A percentile compares a stretch with the other conserved stretches of the same genome.
Evolutionary conservation across 768 basidiomycete genomes (phyloP).

Genomic region (Wakefieldia striispora): DNA sequence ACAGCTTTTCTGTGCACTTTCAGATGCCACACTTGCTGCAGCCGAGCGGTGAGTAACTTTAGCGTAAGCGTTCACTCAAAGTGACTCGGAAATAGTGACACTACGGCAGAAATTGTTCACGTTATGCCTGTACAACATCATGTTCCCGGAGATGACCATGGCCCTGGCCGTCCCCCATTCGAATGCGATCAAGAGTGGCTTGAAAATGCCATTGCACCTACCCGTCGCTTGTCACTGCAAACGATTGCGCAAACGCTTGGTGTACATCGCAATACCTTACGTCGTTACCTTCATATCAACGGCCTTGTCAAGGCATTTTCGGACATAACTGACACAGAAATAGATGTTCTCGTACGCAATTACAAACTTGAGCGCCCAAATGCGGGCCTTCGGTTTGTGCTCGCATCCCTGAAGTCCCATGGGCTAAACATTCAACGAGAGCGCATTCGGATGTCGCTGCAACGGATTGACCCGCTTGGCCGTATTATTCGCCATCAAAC

Average conservation of each 20-base stretch:
- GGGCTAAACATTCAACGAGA: neutral
- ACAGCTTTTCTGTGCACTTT: neutral
- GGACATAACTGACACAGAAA: conserved; percentile 15
- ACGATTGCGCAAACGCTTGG: conserved; percentile 6
- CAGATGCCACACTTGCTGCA: neutral
- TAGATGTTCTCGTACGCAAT: conserved; percentile 13
- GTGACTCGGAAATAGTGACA: neutral
- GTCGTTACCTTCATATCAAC: conserved; percentile 6
- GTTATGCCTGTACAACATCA: neutral
- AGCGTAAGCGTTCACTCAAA: neutral
- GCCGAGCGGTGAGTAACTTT: neutral
- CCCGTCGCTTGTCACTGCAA: neutral
- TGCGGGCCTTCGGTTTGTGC: conserved; percentile 18
- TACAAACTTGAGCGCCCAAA: conserved; percentile 12
- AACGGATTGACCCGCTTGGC: neutral
- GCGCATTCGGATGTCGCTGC: neutral
- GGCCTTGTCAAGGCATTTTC: conserved; percentile 10
- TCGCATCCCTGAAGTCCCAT: neutral
- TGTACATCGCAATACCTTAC: conserved; percentile 15
- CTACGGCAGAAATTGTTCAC: neutral
- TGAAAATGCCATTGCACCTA: neutral
- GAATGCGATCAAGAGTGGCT: neutral
- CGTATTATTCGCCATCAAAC: neutral
- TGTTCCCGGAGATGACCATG: neutral
- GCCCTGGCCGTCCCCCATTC: neutral